A percentile compares a stretch with the other conserved stretches of the same genome.
Conservation (phyloP, 23 red algal species). For the Gracilaria domingensis region DNA sequence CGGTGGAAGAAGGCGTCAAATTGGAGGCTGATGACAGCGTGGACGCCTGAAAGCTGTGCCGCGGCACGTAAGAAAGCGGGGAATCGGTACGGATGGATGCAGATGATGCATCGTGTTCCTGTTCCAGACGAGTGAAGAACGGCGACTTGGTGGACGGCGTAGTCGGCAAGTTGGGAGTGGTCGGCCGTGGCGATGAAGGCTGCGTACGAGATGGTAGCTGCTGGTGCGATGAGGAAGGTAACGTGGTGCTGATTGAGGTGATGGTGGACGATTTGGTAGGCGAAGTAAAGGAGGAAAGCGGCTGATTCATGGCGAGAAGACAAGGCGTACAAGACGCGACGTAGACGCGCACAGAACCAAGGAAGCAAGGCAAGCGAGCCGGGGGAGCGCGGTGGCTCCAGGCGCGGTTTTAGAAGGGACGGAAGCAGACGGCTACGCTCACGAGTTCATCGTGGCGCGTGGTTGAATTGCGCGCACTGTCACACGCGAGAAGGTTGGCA, state of each 20-base stretch:
- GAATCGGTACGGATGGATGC: background rate
- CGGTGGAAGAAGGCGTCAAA: background rate
- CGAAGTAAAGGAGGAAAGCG: background rate
- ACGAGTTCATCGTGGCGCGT: too few species aligned
- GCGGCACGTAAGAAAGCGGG: background rate
- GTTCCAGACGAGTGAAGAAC: conserved; percentile 22
- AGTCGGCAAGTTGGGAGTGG: background rate
- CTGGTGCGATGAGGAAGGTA: background rate
- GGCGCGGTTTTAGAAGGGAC: too few species aligned
- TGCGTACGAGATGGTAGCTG: background rate
- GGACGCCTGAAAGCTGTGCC: background rate
- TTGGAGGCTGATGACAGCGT: conserved; percentile 19
- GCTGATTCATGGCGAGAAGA: background rate
- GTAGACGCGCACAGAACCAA: too few species aligned
- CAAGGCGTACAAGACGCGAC: too few species aligned
- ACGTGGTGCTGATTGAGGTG: conserved; percentile 24
- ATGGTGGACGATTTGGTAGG: conserved; percentile 3
- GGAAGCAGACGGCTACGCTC: too few species aligned
- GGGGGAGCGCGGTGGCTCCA: too few species aligned
- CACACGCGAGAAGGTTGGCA: too few species aligned
- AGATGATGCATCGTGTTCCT: conserved; percentile 22
- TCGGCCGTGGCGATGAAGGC: background rate
- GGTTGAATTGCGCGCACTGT: too few species aligned
- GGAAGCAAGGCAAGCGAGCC: too few species aligned
- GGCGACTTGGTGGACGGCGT: conserved; percentile 28